Evolutionary conservation across 1,284 basidiomycete species (phyloP), one percentile per base, ranked within the genome.

Genomic region (Crepidotus sp.): DNA sequence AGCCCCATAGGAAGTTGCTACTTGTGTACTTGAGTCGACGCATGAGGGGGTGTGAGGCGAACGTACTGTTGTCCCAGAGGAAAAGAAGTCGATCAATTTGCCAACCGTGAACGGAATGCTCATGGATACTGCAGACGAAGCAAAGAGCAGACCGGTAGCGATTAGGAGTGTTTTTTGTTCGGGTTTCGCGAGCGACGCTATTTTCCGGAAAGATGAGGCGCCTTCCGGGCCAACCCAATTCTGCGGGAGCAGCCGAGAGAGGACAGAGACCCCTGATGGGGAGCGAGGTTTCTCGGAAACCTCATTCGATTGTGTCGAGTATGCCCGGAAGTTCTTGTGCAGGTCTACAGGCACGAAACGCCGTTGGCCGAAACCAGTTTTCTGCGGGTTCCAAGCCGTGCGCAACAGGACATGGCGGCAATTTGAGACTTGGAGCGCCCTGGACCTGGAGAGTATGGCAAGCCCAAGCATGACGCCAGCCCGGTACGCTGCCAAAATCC

Each of bases 51-150:
- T 34, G 4, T 24, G 14, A 26, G 2, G 45, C 6, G 19, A 31
- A 70, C 82, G 55, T 58, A 90, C 87, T 25, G 82, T 79, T 56
- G 74, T 72, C 2, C 71, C 50, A 10, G 78, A 66, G 0, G 89
- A 83, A 64, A 94, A 96, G 62, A 87, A 92, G 64, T 95, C 92
- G 50, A 96, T 95, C 38, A 96, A 71, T 60, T 81, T 87, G 18
- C 92, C 93, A 54, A 95, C 83, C 0, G 90, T 89, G 55, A 95
- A 77, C 0, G 93, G 93, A 8, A 96, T 76, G 49, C 84, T 84
- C 78, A 98, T 87, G 7, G 91, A 88, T 10, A 98, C 90, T 3
- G 76, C 64, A 3, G 81, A 83, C 0, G 85, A 88, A 13, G 83
- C 67, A 21, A 84, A 57, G 11, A 84, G 65, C 34, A 82, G 61